phyloP scores from a whole-genome alignment of 306 rosid species.

The Senna siamea region DNA sequence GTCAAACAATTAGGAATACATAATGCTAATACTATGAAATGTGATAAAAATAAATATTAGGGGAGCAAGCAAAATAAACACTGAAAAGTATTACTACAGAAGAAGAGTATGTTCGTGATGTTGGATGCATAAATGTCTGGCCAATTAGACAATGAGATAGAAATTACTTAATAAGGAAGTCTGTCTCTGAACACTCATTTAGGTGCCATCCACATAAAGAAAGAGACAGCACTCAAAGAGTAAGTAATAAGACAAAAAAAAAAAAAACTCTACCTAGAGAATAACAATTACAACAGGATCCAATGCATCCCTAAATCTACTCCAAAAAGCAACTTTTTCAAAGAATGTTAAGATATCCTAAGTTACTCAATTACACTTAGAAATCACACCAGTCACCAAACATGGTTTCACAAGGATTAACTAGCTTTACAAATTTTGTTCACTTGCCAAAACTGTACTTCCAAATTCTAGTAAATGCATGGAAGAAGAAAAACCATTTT shows the following conservation, averaged over 20 bases:
- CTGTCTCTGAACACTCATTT: background rate
- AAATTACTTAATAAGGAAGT: slow-evolving; percentile 14
- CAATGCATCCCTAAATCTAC: no score
- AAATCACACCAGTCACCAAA: background rate
- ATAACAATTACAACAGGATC: no score
- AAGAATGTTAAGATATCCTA: slow-evolving; percentile 3
- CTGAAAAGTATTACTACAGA: slow-evolving; percentile 8
- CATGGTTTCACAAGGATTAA: background rate
- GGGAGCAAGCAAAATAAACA: slow-evolving; percentile 14
- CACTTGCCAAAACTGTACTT: background rate
- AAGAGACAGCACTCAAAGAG: no score
- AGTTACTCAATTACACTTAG: slow-evolving; percentile 7
- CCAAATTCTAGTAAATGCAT: background rate
- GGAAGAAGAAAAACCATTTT: slow-evolving; percentile 11
- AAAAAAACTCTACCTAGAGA: no score
- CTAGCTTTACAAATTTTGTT: background rate
- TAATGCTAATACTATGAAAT: background rate
- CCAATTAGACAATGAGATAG: background rate
- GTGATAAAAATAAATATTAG: no score
- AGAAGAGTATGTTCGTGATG: slow-evolving; percentile 6
- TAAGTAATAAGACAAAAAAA: no score
- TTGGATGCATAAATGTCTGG: slow-evolving; percentile 9
- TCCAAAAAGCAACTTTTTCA: background rate
- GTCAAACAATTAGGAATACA: background rate
- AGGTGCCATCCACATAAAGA: slow-evolving; percentile 24